Evolutionary conservation across 352 stramenopile species (phyloP), one percentile per base, ranked within the genome.

Genomic region (Plasmopara muralis): DNA sequence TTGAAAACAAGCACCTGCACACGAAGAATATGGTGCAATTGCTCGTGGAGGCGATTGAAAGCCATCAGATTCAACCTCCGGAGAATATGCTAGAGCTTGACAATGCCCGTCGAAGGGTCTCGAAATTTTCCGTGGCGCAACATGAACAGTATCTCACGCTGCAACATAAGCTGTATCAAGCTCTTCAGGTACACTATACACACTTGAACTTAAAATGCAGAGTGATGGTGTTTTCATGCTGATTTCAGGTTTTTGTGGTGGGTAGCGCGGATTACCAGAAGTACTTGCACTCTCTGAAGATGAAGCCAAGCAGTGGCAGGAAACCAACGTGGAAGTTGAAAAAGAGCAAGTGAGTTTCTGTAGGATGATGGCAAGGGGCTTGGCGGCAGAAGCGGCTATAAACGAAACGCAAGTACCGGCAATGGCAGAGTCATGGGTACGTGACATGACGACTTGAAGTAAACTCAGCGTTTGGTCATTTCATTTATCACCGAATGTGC

Each of bases 101-200:
- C 12, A 86, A 87, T 37, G 55, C 58, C 0, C 51, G 59, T 0
- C 72, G 72, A 33, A 61, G 80, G 7, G 29, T 86, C 0, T 90
- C 80, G 4, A 43, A 61, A 2, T 55, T 90, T 14, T 53, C 72
- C 0, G 60, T 88, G 30, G 40, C 37, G 1, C 53, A 88, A 39
- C 80, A 90, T 47, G 58, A 77, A 18, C 55, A 55, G 35, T 89
- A 80, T 53, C 60, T 82, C 38, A 35, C 44, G 18, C 44, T 89
- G 31, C 50, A 74, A 47, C 68, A 64, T 38, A 85, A 82, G 50
- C 46, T 70, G 0, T 60, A 62, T 3, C 35, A 67, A 4, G 74
- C 70, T 2, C 64, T 77, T 48, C 63, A 68, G 45, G 78, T 89
- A 56, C 31, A 57, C n/a, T n/a, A n/a, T n/a, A n/a, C n/a, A n/a